These are phyloP conservation scores for Penicillium corylophilum DNA, from an alignment of 2,329 filamentous ascomycete genomes.

Conservation along the genomic window DNA sequence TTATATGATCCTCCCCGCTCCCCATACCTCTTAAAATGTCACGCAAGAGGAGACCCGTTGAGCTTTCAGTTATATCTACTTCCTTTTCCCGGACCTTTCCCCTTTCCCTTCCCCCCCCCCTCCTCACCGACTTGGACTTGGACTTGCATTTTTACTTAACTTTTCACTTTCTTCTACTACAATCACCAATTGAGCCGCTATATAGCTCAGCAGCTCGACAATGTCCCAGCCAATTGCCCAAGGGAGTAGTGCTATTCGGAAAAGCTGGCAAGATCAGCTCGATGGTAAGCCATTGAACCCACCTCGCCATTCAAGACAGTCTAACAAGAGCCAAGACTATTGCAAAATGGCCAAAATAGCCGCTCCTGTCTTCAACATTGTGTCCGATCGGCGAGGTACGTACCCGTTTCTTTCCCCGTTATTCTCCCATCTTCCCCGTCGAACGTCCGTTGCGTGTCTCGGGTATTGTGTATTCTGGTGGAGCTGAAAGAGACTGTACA, in stretches of 20 bases:
- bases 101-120: slow-evolving; percentile 8
- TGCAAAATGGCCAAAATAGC: slow-evolving; percentile 57
- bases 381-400: slow-evolving; percentile 72
- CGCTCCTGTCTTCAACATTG: slow-evolving; percentile 65
- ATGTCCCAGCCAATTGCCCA: slow-evolving; percentile 26
- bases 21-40: slow-evolving; percentile 29
- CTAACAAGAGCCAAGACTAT: slow-evolving; percentile 47
- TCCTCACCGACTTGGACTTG: background rate
- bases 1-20: slow-evolving; percentile 40
- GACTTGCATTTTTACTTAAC: background rate
- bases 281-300: slow-evolving; percentile 45
- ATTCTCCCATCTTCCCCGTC: background rate
- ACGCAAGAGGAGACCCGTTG: slow-evolving; percentile 9
- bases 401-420: slow-evolving; percentile 11
- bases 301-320: background rate
- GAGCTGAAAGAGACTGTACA: slow-evolving; percentile 30
- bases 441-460: slow-evolving; percentile 13
- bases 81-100: slow-evolving; percentile 1
- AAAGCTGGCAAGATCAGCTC: slow-evolving; percentile 58
- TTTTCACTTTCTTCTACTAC: too few relatives aligned
- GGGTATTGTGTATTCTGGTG: slow-evolving; percentile 28
- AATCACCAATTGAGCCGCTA: slow-evolving; percentile 10
- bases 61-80: slow-evolving; percentile 4
- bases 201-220: slow-evolving; percentile 9
- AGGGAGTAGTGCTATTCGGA: slow-evolving; percentile 21